phyloP scores from a whole-genome alignment of 192 early-diverging fungal genomes.

The Coemansia sp. region DNA sequence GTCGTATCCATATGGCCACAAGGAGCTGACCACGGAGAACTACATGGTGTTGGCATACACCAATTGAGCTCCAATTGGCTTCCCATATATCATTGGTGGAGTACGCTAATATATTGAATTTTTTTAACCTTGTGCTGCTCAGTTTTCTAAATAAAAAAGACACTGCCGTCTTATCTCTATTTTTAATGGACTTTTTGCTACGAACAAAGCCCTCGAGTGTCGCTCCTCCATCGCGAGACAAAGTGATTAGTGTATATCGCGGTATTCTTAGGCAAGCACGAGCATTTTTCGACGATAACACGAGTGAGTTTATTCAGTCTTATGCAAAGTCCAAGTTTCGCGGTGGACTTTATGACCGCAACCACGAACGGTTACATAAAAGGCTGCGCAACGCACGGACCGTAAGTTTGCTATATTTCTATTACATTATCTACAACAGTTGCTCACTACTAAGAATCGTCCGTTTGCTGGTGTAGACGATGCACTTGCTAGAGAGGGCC shows the following conservation, averaged over 20 bases:
- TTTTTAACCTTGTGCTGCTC: neutral
- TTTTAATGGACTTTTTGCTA: constrained; percentile 35
- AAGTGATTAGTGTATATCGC: constrained; percentile 27
- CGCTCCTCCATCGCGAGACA: neutral
- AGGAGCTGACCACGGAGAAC: constrained; percentile 40
- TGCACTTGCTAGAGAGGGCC: constrained; percentile 37
- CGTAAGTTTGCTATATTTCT: neutral
- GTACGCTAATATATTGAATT: neutral
- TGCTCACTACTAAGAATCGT: neutral
- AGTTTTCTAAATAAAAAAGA: neutral
- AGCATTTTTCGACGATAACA: constrained; percentile 41
- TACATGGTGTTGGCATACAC: constrained; percentile 52
- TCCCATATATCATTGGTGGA: neutral
- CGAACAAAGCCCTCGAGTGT: neutral
- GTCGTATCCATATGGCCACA: constrained; percentile 52
- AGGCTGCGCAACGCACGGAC: constrained; percentile 26
- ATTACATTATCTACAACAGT: neutral
- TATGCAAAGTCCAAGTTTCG: constrained; percentile 33
- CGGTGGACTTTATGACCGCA: constrained; percentile 18
- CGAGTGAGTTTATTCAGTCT: constrained; percentile 33
- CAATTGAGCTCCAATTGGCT: constrained; percentile 1
- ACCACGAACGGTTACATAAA: constrained; percentile 6
- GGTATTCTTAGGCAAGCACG: constrained; percentile 40
- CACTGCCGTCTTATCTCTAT: neutral
- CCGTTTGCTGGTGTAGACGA: constrained; percentile 4